A percentile compares a stretch with the other conserved stretches of the same genome.
phyloP scores from a whole-genome alignment of 75 land plant species.

The Ceratopteris richardii region DNA sequence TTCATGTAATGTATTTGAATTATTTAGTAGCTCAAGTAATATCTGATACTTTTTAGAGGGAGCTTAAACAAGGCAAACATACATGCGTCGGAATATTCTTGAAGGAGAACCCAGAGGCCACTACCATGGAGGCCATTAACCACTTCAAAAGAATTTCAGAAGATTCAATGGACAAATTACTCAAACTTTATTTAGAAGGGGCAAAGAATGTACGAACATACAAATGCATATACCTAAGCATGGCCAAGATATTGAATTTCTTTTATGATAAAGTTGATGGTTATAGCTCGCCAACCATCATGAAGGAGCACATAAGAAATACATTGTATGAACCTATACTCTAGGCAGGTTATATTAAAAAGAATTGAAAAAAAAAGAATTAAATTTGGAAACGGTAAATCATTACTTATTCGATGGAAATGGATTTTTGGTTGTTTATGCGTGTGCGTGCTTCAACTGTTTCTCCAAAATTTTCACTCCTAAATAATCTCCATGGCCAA shows the following conservation, averaged over 20 bases:
- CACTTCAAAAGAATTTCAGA: slow-evolving; percentile 21
- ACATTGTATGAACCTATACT: no score
- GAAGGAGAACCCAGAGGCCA: slow-evolving; percentile 14
- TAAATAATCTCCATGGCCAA: no score
- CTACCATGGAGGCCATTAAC: slow-evolving; percentile 26
- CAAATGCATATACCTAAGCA: slow-evolving; percentile 69
- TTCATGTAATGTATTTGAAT: no score
- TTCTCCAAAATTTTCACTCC: no score
- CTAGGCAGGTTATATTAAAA: no score
- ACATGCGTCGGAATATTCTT: slow-evolving; percentile 39
- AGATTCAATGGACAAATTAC: slow-evolving; percentile 35
- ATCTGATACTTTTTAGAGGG: slow-evolving; percentile 45
- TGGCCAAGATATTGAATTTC: slow-evolving; percentile 50
- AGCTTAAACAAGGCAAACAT: slow-evolving; percentile 51
- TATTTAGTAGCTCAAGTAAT: background rate
- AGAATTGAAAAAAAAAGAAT: no score
- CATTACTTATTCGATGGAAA: no score
- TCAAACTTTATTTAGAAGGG: slow-evolving; percentile 32
- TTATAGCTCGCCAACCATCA: slow-evolving; percentile 48
- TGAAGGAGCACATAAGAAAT: slow-evolving; percentile 36
- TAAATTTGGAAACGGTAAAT: no score
- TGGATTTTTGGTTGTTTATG: no score
- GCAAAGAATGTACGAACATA: slow-evolving; percentile 48
- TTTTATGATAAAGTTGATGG: slow-evolving; percentile 71
- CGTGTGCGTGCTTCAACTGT: no score